A percentile compares a stretch with the other conserved stretches of the same genome.
Conservation (phyloP, 2,329 filamentous ascomycete genomes). For the Ascosphaera apis region DNA sequence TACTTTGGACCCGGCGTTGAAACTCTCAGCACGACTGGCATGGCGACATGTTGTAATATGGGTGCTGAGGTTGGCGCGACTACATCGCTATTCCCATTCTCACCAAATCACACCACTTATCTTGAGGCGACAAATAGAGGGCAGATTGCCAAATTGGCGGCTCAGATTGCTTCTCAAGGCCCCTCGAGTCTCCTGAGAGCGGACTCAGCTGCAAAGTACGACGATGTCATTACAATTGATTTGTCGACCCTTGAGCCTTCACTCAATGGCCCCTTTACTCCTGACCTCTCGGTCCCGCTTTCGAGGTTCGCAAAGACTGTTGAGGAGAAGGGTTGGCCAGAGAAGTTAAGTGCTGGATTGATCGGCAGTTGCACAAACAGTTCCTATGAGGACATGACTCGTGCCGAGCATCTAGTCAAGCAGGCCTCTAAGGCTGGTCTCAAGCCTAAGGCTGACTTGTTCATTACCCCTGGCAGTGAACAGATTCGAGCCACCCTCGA, state of each 20-base stretch:
- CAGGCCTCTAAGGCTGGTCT: conserved; percentile 77
- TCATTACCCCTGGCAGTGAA: conserved; percentile 89
- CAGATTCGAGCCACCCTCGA: conserved; percentile 89
- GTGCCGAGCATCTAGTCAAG: conserved; percentile 77
- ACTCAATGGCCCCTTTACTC: conserved; percentile 93
- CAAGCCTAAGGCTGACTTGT: conserved; percentile 75
- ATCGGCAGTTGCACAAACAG: conserved; percentile 98
- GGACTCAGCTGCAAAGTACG: conserved; percentile 65
- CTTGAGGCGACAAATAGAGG: conserved; percentile 60
- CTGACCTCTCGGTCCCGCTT: conserved; percentile 78
- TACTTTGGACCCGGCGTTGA: conserved; percentile 81
- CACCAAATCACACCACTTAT: conserved; percentile 60
- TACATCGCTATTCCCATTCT: conserved; percentile 88
- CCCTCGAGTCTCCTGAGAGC: conserved; percentile 47
- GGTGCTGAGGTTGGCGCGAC: conserved; percentile 78
- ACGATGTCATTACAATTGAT: conserved; percentile 76
- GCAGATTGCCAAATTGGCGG: conserved; percentile 44
- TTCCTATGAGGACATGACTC: conserved; percentile 96
- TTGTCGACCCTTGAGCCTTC: conserved; percentile 78
- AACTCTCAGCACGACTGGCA: conserved; percentile 72
- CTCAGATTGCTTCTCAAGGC: conserved; percentile 34
- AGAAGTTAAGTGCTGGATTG: conserved; percentile 71
- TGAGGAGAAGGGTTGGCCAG: conserved; percentile 67
- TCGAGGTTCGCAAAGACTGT: conserved; percentile 76
- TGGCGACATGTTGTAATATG: conserved; percentile 86